A percentile compares a stretch with the other conserved stretches of the same genome.
These are phyloP conservation scores for Zizania latifolia DNA, from an alignment of 176 grass and related monocot genomes.

Conservation along the genomic window DNA sequence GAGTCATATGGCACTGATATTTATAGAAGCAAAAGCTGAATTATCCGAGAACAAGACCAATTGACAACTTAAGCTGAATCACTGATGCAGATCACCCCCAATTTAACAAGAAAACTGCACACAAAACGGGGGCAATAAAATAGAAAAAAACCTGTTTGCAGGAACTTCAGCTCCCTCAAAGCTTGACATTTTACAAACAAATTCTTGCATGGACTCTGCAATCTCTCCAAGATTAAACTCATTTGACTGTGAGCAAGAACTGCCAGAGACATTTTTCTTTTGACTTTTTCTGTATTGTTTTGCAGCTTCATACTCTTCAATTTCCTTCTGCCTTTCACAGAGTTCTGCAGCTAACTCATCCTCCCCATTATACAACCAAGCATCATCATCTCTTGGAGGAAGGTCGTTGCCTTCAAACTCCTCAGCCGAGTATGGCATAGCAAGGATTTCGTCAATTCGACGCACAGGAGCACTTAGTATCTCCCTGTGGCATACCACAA, in stretches of 20 bases:
- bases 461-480: slow-evolving; percentile 64
- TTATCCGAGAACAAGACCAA: neutral
- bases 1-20: neutral
- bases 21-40: neutral
- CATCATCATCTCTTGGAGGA: slow-evolving; percentile 68
- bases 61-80: neutral
- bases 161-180: slow-evolving; percentile 96
- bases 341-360: slow-evolving; percentile 79
- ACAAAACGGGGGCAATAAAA: neutral
- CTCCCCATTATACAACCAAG: slow-evolving; percentile 77
- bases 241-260: slow-evolving; percentile 38
- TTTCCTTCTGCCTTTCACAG: slow-evolving; percentile 71
- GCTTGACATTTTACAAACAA: slow-evolving; percentile 78
- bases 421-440: slow-evolving; percentile 46
- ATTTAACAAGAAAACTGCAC: neutral
- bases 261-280: slow-evolving; percentile 35
- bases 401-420: slow-evolving; percentile 59
- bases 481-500: slow-evolving; percentile 47
- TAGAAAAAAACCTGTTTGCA: slow-evolving; percentile 51
- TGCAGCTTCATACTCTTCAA: slow-evolving; percentile 66
- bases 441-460: slow-evolving; percentile 84
- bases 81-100: neutral
- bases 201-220: slow-evolving; percentile 79
- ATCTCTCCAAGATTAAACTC: slow-evolving; percentile 83
- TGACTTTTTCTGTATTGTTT: slow-evolving; percentile 57